Percentiles rank a stretch among this genome's conserved stretches.
These are phyloP conservation scores for Kuraishia hungarica DNA, from an alignment of 805 yeast genomes.

Conservation along the genomic window DNA sequence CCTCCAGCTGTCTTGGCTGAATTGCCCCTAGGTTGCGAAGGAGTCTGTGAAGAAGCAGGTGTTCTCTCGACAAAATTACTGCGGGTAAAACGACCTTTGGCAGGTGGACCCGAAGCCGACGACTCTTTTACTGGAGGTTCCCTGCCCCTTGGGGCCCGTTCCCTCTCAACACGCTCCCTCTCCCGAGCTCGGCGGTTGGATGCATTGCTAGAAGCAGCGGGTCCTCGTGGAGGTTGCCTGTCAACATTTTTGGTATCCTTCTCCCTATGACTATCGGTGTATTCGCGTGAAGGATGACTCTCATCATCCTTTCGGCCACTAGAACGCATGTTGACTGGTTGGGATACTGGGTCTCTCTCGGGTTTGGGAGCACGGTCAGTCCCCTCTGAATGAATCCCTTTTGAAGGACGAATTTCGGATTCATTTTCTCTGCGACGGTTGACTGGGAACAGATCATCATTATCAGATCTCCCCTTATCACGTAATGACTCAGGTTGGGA, in stretches of 20 bases:
- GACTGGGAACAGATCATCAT: neutral
- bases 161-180: neutral
- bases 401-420: neutral
- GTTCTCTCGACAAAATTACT: neutral
- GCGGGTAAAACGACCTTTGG: neutral
- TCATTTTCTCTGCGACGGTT: neutral
- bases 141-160: neutral
- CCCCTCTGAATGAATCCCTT: too few species aligned
- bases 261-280: neutral
- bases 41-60: neutral
- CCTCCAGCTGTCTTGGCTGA: neutral
- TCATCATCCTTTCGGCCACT: neutral
- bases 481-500: neutral
- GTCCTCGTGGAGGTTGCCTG: neutral
- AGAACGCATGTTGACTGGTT: too few species aligned
- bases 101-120: neutral
- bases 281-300: neutral
- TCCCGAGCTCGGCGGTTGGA: neutral
- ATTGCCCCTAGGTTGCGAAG: conserved; percentile 1
- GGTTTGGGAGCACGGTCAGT: too few species aligned
- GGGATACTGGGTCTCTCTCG: too few species aligned
- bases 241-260: neutral
- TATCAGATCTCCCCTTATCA: neutral
- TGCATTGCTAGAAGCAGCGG: neutral
- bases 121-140: neutral